Base-by-base conservation (phyloP, 495 filamentous ascomycete species). In the Xeromyces bisporus region DNA sequence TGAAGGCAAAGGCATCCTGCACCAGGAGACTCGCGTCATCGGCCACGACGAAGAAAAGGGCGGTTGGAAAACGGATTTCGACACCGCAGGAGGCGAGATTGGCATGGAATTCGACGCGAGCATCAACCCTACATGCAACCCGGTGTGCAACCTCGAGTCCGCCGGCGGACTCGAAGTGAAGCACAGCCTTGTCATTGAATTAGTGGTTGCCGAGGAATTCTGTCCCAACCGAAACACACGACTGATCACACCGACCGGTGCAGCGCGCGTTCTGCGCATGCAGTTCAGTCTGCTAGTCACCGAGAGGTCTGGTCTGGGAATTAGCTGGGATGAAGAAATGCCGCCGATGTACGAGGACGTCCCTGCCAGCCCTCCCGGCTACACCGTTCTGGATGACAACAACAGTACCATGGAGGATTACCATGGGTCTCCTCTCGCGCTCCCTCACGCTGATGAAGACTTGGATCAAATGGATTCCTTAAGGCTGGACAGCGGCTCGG, bases 31-130 rank as follows among this genome's bases (percentile, higher is more conserved):
- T 3, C 74, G 78, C 18, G 69, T 74, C 34, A 71, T 96, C 39
- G 82, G 73, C 15, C 61, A 63, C 35, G 75, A 74, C 2, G 82
- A 87, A 41, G 48, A 87, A 41, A 82, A 80, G 55, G 62, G 44
- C 3, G 87, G 87, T n/a, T 99, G 89, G 89, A 99, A 99, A 56
- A 73, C 76, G n/a, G 85, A 93, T 52, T 96, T 83, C 47, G 67
- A 66, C 18, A 63, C 60, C 13, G 55, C 59, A 2, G 77, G 77
- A 35, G 79, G 79, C 34, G 65, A 66, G 36, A 80, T 93, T 44
- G 80, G 84, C 39, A 65, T 83, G 55, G 81, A 93, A 46, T 77
- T 94, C 53, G 67, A 76, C 26, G 82, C 77, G 32, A 59, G 54
- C 37, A 69, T 91, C 43, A 61, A 69, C 46, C 62, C 71, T 7